Percentiles rank a stretch among this genome's conserved stretches.
Evolutionary conservation across 2,329 filamentous ascomycete species (phyloP).

Genomic region (Mariannaea sp.): DNA sequence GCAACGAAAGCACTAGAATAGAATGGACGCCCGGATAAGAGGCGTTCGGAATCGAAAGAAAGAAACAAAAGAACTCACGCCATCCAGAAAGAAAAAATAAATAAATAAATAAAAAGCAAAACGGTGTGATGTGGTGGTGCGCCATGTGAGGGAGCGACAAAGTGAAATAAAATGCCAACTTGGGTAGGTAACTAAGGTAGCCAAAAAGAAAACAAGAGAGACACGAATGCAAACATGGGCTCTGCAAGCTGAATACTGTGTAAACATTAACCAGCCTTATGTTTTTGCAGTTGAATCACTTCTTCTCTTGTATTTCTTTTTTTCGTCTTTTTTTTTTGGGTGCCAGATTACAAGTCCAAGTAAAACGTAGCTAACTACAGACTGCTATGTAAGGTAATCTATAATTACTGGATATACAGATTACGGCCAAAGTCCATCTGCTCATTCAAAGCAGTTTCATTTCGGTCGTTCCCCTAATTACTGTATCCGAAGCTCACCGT

Average conservation of each 20-base stretch:
- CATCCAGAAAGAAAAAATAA: neutral
- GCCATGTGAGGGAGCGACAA: too few species aligned
- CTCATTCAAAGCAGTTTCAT: neutral
- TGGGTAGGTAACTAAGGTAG: too few species aligned
- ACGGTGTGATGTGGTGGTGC: too few species aligned
- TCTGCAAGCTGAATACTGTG: neutral
- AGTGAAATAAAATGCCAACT: too few species aligned
- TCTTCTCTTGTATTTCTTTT: neutral
- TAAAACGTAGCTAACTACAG: too few species aligned
- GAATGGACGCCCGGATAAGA: neutral
- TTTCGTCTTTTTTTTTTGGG: neutral
- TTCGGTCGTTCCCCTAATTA: neutral
- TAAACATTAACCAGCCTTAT: neutral
- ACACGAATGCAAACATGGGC: slow-evolving; percentile 11
- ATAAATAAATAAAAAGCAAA: slow-evolving; percentile 12
- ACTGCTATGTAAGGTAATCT: too few species aligned
- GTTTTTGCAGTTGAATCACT: neutral
- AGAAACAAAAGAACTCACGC: neutral
- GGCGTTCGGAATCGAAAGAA: neutral
- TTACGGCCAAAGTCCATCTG: neutral
- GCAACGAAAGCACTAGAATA: neutral
- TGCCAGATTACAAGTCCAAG: neutral
- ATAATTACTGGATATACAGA: too few species aligned
- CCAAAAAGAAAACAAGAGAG: too few species aligned
- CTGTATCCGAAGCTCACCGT: neutral